Percentiles rank a stretch among this genome's conserved stretches.
These are phyloP conservation scores for Camellia oleifera DNA, from an alignment of 179 eudicot genomes.

Conservation along the genomic window DNA sequence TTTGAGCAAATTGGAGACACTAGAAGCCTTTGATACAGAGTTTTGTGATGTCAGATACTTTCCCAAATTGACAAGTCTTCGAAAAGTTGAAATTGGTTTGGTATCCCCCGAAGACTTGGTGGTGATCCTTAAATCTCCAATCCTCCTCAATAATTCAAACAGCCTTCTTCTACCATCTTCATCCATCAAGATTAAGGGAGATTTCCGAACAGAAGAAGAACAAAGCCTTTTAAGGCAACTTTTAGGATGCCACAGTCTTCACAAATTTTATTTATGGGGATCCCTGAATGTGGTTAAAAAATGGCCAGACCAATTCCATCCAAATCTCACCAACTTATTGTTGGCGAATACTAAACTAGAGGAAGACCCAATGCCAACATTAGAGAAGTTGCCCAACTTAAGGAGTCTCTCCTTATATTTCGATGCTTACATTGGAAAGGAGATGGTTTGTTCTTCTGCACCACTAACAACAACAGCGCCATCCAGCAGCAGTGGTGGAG, in stretches of 20 bases:
- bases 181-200: neutral
- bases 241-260: conserved; percentile 3
- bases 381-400: conserved; percentile 26
- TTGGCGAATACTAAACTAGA: neutral
- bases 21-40: neutral
- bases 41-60: conserved; percentile 10
- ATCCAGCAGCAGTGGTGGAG: neutral
- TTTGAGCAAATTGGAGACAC: conserved; percentile 21
- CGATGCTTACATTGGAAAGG: neutral
- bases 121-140: neutral
- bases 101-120: neutral
- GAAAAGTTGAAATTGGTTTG: neutral
- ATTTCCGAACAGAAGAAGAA: neutral
- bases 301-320: neutral
- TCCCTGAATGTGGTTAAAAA: neutral
- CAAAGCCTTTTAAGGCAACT: neutral
- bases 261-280: neutral
- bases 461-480: too few species aligned
- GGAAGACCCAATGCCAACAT: conserved; percentile 21
- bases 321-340: conserved; percentile 3
- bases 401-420: conserved; percentile 4
- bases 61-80: conserved; percentile 13
- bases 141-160: neutral
- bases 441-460: conserved; percentile 9
- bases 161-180: neutral